Evolutionary conservation across 2,329 filamentous ascomycete species (phyloP).

Genomic region (Arthroderma sp.): DNA sequence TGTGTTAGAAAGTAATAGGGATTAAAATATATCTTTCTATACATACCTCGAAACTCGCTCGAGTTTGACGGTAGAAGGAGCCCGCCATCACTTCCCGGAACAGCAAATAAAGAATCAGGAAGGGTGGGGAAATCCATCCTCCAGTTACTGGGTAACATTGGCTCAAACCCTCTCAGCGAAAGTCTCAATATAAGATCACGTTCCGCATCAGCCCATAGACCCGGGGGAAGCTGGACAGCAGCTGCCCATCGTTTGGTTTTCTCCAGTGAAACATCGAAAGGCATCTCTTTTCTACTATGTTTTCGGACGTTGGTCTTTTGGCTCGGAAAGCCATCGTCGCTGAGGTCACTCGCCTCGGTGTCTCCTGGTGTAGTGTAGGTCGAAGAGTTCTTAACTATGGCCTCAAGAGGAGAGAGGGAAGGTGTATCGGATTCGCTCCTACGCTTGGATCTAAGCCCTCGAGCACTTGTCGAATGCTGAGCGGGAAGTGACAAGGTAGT

Average conservation of each 20-base stretch:
- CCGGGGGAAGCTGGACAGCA: slow-evolving; percentile 26
- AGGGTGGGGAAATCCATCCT: slow-evolving; percentile 41
- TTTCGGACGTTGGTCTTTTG: background rate
- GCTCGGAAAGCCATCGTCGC: slow-evolving; percentile 10
- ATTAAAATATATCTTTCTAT: background rate
- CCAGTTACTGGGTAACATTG: slow-evolving; percentile 41
- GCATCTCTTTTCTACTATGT: slow-evolving; percentile 15
- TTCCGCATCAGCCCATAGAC: slow-evolving; percentile 40
- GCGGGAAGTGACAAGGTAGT: too few species aligned
- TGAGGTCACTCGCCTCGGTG: slow-evolving; percentile 9
- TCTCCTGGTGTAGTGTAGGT: slow-evolving; percentile 6
- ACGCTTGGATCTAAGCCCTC: background rate
- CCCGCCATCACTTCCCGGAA: slow-evolving; percentile 22
- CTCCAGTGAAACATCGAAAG: slow-evolving; percentile 19
- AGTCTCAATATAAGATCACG: slow-evolving; percentile 41
- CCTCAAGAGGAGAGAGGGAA: slow-evolving; percentile 7
- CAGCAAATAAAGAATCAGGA: slow-evolving; percentile 39
- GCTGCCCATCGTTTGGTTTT: slow-evolving; percentile 23
- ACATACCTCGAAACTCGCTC: slow-evolving; percentile 34
- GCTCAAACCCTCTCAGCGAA: slow-evolving; percentile 43
- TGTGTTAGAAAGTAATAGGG: background rate
- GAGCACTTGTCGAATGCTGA: too few species aligned
- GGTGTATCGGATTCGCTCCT: background rate
- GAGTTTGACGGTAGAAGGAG: slow-evolving; percentile 33
- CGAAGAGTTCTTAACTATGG: slow-evolving; percentile 7